These are phyloP conservation scores for Fusarium succisae DNA, from an alignment of 2,329 filamentous ascomycete species.

Conservation along the genomic window DNA sequence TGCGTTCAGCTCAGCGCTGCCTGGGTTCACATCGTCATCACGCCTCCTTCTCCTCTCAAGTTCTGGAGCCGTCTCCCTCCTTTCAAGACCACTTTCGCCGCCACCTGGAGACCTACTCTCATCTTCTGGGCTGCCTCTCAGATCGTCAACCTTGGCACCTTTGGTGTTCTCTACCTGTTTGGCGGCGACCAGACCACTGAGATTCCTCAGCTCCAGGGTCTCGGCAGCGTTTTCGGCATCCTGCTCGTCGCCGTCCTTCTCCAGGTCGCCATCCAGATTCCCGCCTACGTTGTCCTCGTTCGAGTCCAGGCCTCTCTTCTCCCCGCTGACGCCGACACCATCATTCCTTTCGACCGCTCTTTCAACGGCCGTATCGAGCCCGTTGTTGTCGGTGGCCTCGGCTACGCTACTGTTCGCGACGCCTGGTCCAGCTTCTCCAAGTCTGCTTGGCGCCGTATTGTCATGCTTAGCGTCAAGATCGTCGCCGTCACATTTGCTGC, in stretches of 20 bases:
- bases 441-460: constrained; percentile 75
- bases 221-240: constrained; percentile 59
- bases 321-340: constrained; percentile 80
- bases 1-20: constrained; percentile 75
- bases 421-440: constrained; percentile 83
- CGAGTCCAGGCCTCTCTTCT: constrained; percentile 90
- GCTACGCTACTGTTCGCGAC: constrained; percentile 75
- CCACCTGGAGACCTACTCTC: constrained; percentile 74
- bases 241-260: constrained; percentile 58
- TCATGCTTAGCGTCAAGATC: constrained; percentile 80
- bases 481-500: constrained; percentile 63
- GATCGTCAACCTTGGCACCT: constrained; percentile 58
- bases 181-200: constrained; percentile 53
- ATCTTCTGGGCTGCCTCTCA: constrained; percentile 68
- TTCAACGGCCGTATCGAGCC: constrained; percentile 81
- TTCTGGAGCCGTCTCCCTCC: constrained; percentile 77
- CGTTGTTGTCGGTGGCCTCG: constrained; percentile 76
- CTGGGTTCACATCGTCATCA: constrained; percentile 90
- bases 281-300: constrained; percentile 78
- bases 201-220: constrained; percentile 42
- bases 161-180: constrained; percentile 54
- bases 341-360: constrained; percentile 89
- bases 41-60: constrained; percentile 67
- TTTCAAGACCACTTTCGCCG: constrained; percentile 70
- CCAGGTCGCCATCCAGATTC: constrained; percentile 74